Percentiles rank a stretch among this genome's conserved stretches.
Evolutionary conservation across 345 rosid species (phyloP).

Genomic region (Hirschfeldia incana): DNA sequence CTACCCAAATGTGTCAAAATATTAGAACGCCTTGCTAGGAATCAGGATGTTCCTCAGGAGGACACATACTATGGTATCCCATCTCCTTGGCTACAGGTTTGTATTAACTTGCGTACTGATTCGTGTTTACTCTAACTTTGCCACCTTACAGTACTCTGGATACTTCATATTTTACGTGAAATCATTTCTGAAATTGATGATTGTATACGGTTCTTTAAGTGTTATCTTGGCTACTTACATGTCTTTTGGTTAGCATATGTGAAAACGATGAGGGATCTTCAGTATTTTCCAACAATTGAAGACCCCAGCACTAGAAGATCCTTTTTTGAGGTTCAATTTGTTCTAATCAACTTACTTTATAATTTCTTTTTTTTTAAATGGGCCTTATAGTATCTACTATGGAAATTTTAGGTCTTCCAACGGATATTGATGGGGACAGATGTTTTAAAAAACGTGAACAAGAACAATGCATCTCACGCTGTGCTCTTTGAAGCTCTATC

Average conservation of each 20-base stretch:
- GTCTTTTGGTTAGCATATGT: constrained; percentile 55
- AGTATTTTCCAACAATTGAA: constrained; percentile 95
- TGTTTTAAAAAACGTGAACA: constrained; percentile 97
- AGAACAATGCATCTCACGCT: constrained; percentile 98
- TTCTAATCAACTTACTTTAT: not conserved
- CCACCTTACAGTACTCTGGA: not conserved
- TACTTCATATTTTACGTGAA: not conserved
- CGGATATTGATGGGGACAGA: constrained; percentile 98
- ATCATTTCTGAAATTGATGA: constrained; percentile 4
- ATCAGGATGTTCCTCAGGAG: constrained; percentile 97
- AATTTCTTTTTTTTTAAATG: too few species aligned
- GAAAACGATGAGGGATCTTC: constrained; percentile 97
- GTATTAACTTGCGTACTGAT: not conserved
- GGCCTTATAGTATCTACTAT: not conserved
- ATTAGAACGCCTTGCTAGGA: constrained; percentile 91
- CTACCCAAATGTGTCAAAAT: constrained; percentile 94
- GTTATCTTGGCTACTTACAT: constrained; percentile 29
- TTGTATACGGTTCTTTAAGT: not conserved
- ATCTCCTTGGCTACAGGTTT: constrained; percentile 99
- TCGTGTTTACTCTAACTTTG: constrained; percentile 9
- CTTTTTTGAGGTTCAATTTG: constrained; percentile 74
- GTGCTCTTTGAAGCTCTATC: constrained; percentile 99
- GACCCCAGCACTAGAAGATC: constrained; percentile 91
- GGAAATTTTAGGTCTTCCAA: constrained; percentile 78
- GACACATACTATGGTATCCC: constrained; percentile 99